These are phyloP conservation scores for Sclerotiophoma versabilis DNA, from an alignment of 2,329 filamentous ascomycete genomes.

Conservation along the genomic window DNA sequence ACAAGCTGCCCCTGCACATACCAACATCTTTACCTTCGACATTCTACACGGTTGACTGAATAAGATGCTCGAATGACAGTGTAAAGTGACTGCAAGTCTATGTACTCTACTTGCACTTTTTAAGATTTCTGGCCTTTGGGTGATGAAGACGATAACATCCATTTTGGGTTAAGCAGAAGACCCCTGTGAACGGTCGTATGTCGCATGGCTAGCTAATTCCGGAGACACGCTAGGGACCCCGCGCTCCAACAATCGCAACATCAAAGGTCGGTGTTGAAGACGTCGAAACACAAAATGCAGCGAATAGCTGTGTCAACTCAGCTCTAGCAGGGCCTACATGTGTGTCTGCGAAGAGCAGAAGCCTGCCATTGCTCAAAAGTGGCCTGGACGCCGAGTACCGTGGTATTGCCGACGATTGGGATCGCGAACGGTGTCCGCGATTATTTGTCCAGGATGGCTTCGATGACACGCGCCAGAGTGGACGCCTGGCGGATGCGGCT, in stretches of 20 bases:
- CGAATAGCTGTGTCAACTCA: background rate
- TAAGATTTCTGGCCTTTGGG: background rate
- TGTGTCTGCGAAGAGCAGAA: background rate
- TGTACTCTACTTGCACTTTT: no score
- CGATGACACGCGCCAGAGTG: constrained; percentile 29
- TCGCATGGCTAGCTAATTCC: constrained; percentile 19
- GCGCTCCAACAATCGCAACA: constrained; percentile 1
- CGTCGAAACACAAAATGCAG: constrained; percentile 16
- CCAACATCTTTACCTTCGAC: background rate
- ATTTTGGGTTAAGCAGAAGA: background rate
- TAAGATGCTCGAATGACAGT: background rate
- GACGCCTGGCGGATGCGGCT: constrained; percentile 30
- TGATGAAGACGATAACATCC: background rate
- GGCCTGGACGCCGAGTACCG: constrained; percentile 15
- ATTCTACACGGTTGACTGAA: background rate
- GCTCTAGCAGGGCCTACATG: background rate
- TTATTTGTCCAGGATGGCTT: constrained; percentile 38
- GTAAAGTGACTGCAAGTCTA: no score
- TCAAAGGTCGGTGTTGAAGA: constrained; percentile 6
- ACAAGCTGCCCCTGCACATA: constrained; percentile 12
- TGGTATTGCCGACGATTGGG: constrained; percentile 17
- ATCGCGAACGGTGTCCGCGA: constrained; percentile 25
- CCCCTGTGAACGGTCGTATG: constrained; percentile 1
- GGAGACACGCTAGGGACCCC: constrained; percentile 5
- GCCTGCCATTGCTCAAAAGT: constrained; percentile 20